Evolutionary conservation across 192 early-diverging fungal species (phyloP), one percentile per base, ranked within the genome.

Genomic region (Phlyctochytrium planicorne): DNA sequence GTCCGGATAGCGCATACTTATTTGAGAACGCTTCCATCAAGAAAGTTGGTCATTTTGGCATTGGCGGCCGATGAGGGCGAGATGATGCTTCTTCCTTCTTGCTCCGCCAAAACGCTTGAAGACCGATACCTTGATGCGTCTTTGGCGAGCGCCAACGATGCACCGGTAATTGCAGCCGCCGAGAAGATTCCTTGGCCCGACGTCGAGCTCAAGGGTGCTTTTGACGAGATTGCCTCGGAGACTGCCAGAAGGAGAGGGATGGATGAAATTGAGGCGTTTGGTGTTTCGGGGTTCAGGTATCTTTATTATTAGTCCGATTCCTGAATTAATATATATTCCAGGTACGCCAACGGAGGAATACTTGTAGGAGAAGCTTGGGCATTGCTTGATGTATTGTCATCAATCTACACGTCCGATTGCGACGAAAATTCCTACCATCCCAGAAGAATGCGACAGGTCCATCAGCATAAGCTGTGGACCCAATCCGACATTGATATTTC

Each of bases 341-440:
- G 40, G 40, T 20, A 47, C 40, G 40, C 40, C 40, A 47, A 47
- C 40, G 40, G 40, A 14, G 40, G 40, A 47, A 6, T 47, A 6
- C 40, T 47, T 47, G 40, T 47, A 6, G 40, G 40, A 14, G 40
- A 47, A 47, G 40, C 40, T 47, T 47, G 40, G 40, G 40, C 40
- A 20, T 20, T 47, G 10, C 40, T 6, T 6, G 40, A 47, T 47
- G 40, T 47, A 6, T 20, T 47, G 6, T 6, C 40, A 14, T 47
- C 40, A 20, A 20, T 47, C 40, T 47, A 47, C 40, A 47, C 6
- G 40, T 47, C 40, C 6, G 40, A 47, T 47, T 47, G 40, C 40
- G 40, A 47, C 40, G 40, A 47, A 47, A 47, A 47, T 20, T 47
- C 40, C 10, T 6, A 6, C 40, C 40, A 47, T 20, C 40, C 40